These are phyloP conservation scores for Lonicera japonica DNA, from an alignment of 129 eudicot species.

Conservation along the genomic window DNA sequence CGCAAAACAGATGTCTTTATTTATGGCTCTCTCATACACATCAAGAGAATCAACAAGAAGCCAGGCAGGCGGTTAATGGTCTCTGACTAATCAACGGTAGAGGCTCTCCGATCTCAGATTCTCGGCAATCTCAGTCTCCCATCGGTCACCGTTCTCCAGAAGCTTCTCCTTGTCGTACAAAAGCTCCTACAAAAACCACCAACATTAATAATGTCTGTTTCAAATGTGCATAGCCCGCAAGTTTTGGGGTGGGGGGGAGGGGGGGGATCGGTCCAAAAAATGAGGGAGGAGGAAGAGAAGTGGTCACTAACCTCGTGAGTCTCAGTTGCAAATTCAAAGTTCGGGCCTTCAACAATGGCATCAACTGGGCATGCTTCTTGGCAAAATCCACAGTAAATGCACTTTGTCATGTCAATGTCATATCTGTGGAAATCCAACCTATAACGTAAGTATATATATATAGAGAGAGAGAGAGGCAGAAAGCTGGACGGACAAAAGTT, in stretches of 20 bases:
- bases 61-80: background rate
- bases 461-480: conserved; percentile 9
- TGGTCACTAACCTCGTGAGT: conserved; percentile 77
- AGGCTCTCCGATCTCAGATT: conserved; percentile 92
- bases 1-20: conserved; percentile 16
- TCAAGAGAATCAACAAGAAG: background rate
- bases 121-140: conserved; percentile 99
- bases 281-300: background rate
- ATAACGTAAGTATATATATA: background rate
- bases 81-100: conserved; percentile 49
- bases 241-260: too few relatives aligned
- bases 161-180: conserved; percentile 97
- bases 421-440: conserved; percentile 45
- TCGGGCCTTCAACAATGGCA: conserved; percentile 99
- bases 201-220: background rate
- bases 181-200: conserved; percentile 54
- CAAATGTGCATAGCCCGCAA: too few relatives aligned
- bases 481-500: background rate
- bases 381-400: conserved; percentile 99
- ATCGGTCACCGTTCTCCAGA: conserved; percentile 94
- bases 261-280: too few relatives aligned
- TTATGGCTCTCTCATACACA: background rate
- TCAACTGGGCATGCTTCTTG: conserved; percentile 99
- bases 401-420: conserved; percentile 97
- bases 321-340: conserved; percentile 97